Base-by-base conservation (phyloP, 1,284 basidiomycete species). In the Malassezia japonica region DNA sequence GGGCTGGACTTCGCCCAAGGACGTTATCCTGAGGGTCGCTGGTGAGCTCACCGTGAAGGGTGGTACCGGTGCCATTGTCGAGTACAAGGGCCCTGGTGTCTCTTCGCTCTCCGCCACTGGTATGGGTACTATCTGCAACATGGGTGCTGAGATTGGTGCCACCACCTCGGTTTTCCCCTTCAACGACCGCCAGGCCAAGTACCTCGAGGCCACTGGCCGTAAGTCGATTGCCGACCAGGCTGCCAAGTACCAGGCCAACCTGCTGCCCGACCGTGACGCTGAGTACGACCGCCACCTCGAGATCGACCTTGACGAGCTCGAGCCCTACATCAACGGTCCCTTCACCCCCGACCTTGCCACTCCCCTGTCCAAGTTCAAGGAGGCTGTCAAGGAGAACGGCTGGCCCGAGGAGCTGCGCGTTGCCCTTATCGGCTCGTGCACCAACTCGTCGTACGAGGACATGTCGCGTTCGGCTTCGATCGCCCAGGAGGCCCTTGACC, bases 371-470 rank as follows among this genome's bases (percentile, higher is more conserved):
- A 86, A 92, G 79, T 95, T 98, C 74, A 86, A 86, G 58, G 78
- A 80, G 47, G 88, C 83, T 67, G 89, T 88, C 66, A 88, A 88
- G 82, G 84, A 89, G 79, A 94, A 96, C 79, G 80, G 81, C 75
- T 98, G 94, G 92, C 92, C 92, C 41, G 78, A 83, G 58, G 92
- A 98, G 75, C 84, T 99, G 78, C 91, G 88, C 79, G 94, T 96
- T 68, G 87, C 83, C 57, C 83, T 98, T 54, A 98, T 98, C 74
- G 92, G 94, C 55, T 98, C 94, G 45, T 99, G 92, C 85, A 98
- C 94, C 75, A 98, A 99, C 83, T 98, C 92, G 44, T 98, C 94
- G 25, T 99, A 99, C 76, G 94, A 98, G 79, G 94, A 99, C 78
- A 96, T 98, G 92, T 87, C 87, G 42, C 89, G 94, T 72, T 86